Conservation (phyloP, 495 filamentous ascomycete genomes). For the Penicillium desertorum region DNA sequence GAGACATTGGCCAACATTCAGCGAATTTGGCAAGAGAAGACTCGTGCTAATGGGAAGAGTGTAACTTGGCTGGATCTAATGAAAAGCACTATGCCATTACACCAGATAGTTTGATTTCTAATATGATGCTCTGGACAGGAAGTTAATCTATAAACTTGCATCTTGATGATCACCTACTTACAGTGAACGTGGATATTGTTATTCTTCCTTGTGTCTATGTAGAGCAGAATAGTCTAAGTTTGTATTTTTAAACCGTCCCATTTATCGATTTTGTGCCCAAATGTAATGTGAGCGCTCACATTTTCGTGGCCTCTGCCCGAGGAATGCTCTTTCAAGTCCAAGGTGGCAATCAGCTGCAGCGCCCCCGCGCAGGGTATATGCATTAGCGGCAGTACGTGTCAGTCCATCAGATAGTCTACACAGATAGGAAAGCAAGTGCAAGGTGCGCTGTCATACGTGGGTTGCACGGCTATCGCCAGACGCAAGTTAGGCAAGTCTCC, state of each 20-base stretch:
- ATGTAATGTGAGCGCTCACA: background rate
- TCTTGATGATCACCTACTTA: background rate
- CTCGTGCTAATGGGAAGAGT: slow-evolving; percentile 12
- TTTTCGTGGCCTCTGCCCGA: too few relatives aligned
- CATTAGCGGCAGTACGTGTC: background rate
- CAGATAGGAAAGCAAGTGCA: background rate
- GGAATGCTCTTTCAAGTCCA: background rate
- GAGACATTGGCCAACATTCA: slow-evolving; percentile 16
- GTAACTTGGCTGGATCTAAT: slow-evolving; percentile 26
- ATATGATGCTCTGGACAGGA: background rate
- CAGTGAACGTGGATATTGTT: background rate
- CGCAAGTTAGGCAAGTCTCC: slow-evolving; percentile 20
- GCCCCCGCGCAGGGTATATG: background rate
- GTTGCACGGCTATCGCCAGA: background rate
- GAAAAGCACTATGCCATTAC: slow-evolving; percentile 15
- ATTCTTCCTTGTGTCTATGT: background rate
- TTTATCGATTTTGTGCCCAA: background rate
- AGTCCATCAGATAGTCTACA: background rate
- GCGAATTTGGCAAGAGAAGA: slow-evolving; percentile 24
- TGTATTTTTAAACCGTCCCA: too few relatives aligned
- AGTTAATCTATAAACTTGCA: background rate
- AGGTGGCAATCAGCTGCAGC: background rate
- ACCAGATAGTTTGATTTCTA: background rate
- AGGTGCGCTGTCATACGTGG: background rate
- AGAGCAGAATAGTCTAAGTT: background rate